These are phyloP conservation scores for Tolypocladium ophioglossoides DNA, from an alignment of 2,329 filamentous ascomycete species.

Conservation along the genomic window DNA sequence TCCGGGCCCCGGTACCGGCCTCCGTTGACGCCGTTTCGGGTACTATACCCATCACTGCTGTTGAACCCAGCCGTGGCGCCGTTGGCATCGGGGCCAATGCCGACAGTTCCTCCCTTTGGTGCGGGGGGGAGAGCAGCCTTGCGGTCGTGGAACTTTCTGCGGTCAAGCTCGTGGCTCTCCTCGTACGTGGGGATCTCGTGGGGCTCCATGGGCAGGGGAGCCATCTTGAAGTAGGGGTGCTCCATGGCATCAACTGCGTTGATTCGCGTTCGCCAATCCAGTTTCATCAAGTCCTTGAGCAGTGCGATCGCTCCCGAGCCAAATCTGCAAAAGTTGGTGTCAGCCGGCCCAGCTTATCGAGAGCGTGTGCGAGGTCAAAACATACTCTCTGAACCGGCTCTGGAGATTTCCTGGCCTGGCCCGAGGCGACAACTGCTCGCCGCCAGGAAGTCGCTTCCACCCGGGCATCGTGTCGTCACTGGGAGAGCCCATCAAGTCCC, in stretches of 20 bases:
- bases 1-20: slow-evolving; percentile 32
- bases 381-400: slow-evolving; percentile 63
- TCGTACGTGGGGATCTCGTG: slow-evolving; percentile 86
- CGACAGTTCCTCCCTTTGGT: slow-evolving; percentile 83
- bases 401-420: slow-evolving; percentile 53
- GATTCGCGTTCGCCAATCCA: slow-evolving; percentile 81
- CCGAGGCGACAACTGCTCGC: slow-evolving; percentile 60
- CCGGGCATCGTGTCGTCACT: slow-evolving; percentile 89
- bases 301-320: slow-evolving; percentile 67
- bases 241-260: slow-evolving; percentile 91
- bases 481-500: slow-evolving; percentile 82
- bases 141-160: slow-evolving; percentile 79
- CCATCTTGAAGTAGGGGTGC: slow-evolving; percentile 79
- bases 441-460: slow-evolving; percentile 74
- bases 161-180: slow-evolving; percentile 93
- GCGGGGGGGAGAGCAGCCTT: slow-evolving; percentile 79
- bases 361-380: background rate
- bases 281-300: slow-evolving; percentile 68
- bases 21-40: slow-evolving; percentile 37
- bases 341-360: slow-evolving; percentile 1
- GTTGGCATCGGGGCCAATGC: slow-evolving; percentile 52
- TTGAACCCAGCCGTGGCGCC: slow-evolving; percentile 35
- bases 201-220: slow-evolving; percentile 69
- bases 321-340: slow-evolving; percentile 31
- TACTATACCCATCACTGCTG: slow-evolving; percentile 38